Percentiles rank a stretch among this genome's conserved stretches.
These are phyloP conservation scores for Neonectria hederae DNA, from an alignment of 2,329 filamentous ascomycete species.

Conservation along the genomic window DNA sequence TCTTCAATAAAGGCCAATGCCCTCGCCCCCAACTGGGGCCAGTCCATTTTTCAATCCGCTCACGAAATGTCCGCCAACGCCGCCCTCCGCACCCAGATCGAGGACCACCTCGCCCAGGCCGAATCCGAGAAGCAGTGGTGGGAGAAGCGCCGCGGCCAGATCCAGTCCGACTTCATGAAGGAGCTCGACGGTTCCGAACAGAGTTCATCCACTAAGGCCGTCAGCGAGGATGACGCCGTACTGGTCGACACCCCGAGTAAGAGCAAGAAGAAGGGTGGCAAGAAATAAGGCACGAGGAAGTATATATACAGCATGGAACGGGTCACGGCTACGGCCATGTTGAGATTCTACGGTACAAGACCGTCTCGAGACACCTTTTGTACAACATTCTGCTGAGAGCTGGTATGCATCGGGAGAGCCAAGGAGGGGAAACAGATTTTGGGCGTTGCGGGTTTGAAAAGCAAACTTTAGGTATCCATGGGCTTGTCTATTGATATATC, in stretches of 20 bases:
- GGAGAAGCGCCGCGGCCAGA: conserved; percentile 81
- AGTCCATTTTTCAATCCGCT: conserved; percentile 95
- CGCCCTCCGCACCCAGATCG: conserved; percentile 76
- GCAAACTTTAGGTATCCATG: conserved; percentile 13
- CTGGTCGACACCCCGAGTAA: conserved; percentile 74
- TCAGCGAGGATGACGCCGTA: conserved; percentile 64
- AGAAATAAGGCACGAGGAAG: conserved; percentile 46
- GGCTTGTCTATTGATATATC: conserved; percentile 21
- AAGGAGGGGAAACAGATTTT: conserved; percentile 2
- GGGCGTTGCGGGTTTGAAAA: conserved; percentile 28
- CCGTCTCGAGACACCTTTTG: conserved; percentile 16
- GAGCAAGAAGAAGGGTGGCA: conserved; percentile 68
- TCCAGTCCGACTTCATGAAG: conserved; percentile 82
- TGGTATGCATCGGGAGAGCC: conserved; percentile 13
- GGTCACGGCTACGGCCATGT: background rate
- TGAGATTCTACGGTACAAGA: conserved; percentile 4
- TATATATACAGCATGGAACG: conserved; percentile 1
- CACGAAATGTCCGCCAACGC: conserved; percentile 94
- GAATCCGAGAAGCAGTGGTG: conserved; percentile 88
- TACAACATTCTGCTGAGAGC: conserved; percentile 14
- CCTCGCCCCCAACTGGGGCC: conserved; percentile 87
- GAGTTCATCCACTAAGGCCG: conserved; percentile 51
- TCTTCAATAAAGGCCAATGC: conserved; percentile 79
- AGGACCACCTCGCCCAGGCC: conserved; percentile 77
- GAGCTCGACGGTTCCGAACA: conserved; percentile 77